A percentile compares a stretch with the other conserved stretches of the same genome.
Conservation (phyloP, 1,284 basidiomycete genomes). For the Cryptococcus sp. region DNA sequence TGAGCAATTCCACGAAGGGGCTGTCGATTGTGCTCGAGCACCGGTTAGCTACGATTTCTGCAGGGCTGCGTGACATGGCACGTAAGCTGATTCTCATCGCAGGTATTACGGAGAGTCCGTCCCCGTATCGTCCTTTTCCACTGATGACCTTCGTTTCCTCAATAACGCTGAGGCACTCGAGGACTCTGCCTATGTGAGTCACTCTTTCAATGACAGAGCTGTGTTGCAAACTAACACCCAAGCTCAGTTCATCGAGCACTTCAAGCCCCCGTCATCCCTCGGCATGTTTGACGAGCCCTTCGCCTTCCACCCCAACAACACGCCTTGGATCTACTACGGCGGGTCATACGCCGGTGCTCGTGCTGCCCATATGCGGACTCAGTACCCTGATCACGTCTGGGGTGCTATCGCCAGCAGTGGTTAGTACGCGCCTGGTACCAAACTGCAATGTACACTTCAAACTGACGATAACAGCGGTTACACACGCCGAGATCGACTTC, state of each 20-base stretch:
- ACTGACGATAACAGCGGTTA: conserved; percentile 40
- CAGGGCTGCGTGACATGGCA: background rate
- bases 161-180: conserved; percentile 84
- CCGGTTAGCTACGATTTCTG: too few relatives aligned
- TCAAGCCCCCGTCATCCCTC: conserved; percentile 61
- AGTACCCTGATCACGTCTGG: conserved; percentile 73
- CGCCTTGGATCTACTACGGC: conserved; percentile 94
- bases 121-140: conserved; percentile 64
- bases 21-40: conserved; percentile 86
- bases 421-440: conserved; percentile 15
- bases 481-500: conserved; percentile 55
- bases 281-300: conserved; percentile 61
- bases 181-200: conserved; percentile 67
- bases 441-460: background rate
- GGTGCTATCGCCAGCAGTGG: conserved; percentile 89
- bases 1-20: conserved; percentile 77
- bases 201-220: background rate
- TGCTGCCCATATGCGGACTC: conserved; percentile 82
- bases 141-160: conserved; percentile 75
- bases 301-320: conserved; percentile 53
- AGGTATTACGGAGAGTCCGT: conserved; percentile 64
- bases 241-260: conserved; percentile 70
- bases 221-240: background rate
- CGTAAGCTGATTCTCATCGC: background rate
- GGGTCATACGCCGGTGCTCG: conserved; percentile 80